Conservation (phyloP, 73 alveolate species). For the Stentor roeselii region DNA sequence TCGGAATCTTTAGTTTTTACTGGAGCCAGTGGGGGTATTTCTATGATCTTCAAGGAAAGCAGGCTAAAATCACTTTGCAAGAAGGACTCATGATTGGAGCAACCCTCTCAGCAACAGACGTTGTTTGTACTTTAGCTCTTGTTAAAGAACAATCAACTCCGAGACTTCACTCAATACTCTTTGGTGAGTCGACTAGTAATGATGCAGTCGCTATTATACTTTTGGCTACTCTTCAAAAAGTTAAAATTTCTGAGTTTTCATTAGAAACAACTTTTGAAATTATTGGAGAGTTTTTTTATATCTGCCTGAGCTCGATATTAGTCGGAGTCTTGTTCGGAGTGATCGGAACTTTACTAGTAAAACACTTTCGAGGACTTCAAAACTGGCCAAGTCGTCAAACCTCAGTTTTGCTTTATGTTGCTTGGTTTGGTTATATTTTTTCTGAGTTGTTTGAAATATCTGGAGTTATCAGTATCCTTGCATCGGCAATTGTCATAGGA, state of each 20-base stretch:
- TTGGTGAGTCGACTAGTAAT: slow-evolving; percentile 98
- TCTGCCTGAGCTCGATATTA: slow-evolving; percentile 40
- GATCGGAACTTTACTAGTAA: slow-evolving; percentile 47
- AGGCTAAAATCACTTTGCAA: slow-evolving; percentile 30
- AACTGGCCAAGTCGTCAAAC: slow-evolving; percentile 81
- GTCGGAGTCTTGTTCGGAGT: slow-evolving; percentile 67
- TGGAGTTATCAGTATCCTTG: slow-evolving; percentile 90
- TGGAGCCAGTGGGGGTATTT: slow-evolving; percentile 52
- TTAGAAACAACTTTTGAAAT: not conserved
- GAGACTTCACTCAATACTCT: slow-evolving; percentile 80
- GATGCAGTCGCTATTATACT: slow-evolving; percentile 96
- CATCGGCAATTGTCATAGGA: slow-evolving; percentile 86
- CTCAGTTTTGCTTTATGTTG: slow-evolving; percentile 73
- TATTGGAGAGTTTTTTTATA: slow-evolving; percentile 35
- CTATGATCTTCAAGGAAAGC: slow-evolving; percentile 36
- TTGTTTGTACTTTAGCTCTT: slow-evolving; percentile 90
- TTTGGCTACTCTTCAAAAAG: slow-evolving; percentile 54
- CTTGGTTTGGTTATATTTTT: slow-evolving; percentile 80
- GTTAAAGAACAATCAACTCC: slow-evolving; percentile 84
- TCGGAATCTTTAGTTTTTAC: slow-evolving; percentile 55
- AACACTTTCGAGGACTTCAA: slow-evolving; percentile 42
- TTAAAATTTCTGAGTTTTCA: not conserved
- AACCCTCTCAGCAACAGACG: slow-evolving; percentile 94
- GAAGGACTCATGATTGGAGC: slow-evolving; percentile 77
- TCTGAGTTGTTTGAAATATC: slow-evolving; percentile 85